These are phyloP conservation scores for Schwanniomyces yamadae DNA, from an alignment of 805 yeast genomes.

Conservation along the genomic window DNA sequence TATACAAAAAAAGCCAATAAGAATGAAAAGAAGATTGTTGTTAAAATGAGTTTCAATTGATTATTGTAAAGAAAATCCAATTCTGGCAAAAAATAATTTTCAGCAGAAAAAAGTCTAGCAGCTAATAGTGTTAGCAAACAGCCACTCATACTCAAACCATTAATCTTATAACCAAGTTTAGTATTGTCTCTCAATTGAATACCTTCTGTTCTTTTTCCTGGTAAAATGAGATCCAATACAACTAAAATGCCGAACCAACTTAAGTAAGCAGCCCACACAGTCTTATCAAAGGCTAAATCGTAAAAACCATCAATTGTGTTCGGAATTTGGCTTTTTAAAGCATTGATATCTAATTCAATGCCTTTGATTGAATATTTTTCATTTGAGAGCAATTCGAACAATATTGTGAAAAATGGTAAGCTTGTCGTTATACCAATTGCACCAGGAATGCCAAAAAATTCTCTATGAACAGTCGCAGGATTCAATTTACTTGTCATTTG, in stretches of 20 bases:
- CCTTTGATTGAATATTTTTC: slow-evolving; percentile 56
- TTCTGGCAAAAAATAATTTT: slow-evolving; percentile 69
- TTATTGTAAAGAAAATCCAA: slow-evolving; percentile 72
- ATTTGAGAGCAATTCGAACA: slow-evolving; percentile 62
- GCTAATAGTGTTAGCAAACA: slow-evolving; percentile 37
- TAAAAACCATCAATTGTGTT: slow-evolving; percentile 18
- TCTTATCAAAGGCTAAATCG: slow-evolving; percentile 38
- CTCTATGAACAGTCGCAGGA: slow-evolving; percentile 68
- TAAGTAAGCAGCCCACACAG: slow-evolving; percentile 63
- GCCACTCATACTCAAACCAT: slow-evolving; percentile 63
- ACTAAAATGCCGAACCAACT: slow-evolving; percentile 72
- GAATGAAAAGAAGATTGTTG: slow-evolving; percentile 63
- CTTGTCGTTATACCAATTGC: slow-evolving; percentile 63
- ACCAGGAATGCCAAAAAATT: slow-evolving; percentile 79
- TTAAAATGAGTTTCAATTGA: slow-evolving; percentile 60
- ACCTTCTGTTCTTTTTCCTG: slow-evolving; percentile 63
- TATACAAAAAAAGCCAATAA: slow-evolving; percentile 65
- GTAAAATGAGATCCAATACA: slow-evolving; percentile 57
- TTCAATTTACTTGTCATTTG: slow-evolving; percentile 43
- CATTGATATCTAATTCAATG: slow-evolving; percentile 37
- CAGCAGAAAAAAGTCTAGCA: slow-evolving; percentile 48
- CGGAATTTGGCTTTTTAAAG: slow-evolving; percentile 38
- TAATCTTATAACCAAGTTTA: slow-evolving; percentile 69
- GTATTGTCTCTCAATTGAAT: slow-evolving; percentile 75
- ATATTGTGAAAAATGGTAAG: slow-evolving; percentile 61